phyloP scores from a whole-genome alignment of 257 asterid species.

The Primulina eburnea region DNA sequence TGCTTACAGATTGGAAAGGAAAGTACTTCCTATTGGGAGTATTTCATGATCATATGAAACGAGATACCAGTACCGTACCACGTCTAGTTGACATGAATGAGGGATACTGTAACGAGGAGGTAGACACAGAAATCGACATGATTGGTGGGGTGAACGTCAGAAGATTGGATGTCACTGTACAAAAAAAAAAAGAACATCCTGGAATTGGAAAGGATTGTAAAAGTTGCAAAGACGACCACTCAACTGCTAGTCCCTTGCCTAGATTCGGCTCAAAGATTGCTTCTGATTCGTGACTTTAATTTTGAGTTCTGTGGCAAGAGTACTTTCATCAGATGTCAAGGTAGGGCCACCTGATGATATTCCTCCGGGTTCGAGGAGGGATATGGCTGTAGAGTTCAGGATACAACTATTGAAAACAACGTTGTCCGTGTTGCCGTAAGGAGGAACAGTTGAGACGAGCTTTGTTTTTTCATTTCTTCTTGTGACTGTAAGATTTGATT shows the following conservation, averaged over 20 bases:
- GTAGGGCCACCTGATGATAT: conserved; percentile 11
- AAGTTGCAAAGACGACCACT: not conserved
- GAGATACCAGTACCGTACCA: not conserved
- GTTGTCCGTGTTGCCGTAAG: no score
- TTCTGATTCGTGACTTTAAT: not conserved
- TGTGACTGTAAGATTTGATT: not conserved
- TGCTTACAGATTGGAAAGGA: conserved; percentile 50
- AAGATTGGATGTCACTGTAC: conserved; percentile 30
- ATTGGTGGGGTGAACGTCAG: conserved; percentile 47
- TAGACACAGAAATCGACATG: conserved; percentile 69
- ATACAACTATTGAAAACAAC: not conserved
- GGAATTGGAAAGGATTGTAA: not conserved
- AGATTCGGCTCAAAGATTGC: not conserved
- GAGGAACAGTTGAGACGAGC: not conserved
- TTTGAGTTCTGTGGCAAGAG: conserved; percentile 2
- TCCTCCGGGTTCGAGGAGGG: conserved; percentile 33
- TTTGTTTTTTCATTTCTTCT: no score
- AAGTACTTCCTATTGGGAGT: conserved; percentile 63
- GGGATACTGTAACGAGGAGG: conserved; percentile 18
- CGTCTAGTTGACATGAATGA: not conserved
- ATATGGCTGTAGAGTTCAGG: not conserved
- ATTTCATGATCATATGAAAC: conserved; percentile 37
- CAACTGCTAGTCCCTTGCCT: not conserved
- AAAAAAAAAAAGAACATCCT: conserved; percentile 16
- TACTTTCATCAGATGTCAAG: not conserved